Evolutionary conservation across 495 filamentous ascomycete genomes (phyloP), one percentile per base, ranked within the genome.

Genomic region (Lichina pygmaea): DNA sequence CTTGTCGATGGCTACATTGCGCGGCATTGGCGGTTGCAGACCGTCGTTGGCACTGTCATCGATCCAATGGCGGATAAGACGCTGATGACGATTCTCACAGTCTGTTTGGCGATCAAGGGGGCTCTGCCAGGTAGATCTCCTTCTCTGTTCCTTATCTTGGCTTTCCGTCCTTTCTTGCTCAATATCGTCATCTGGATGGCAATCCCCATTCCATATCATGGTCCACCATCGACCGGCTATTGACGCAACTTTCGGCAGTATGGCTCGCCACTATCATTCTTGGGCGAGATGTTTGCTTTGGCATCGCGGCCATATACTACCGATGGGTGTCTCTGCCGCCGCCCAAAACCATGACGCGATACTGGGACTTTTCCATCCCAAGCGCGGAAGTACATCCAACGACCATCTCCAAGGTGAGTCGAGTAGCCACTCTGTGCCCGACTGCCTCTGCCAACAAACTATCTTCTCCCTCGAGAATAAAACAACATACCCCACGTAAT

Each of bases 61-160:
- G 86, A 95, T 53, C 86, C 86, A 9, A 89, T 93, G 79, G 86
- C 86, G 11, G 86, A 95, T 55, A 95, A 95, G 65, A 72, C 73
- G 9, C 65, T 95, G 49, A 95, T 97, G 89, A 93, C 85, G 3
- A 68, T 93, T 33, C 62, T 91, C 45, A 86, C 86, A 0, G 75
- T 84, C 7, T 79, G 76, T 48, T 57, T 95, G 37, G 86, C 84
- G 6, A 62, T 78, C 38, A 81, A 91, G 47, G 86, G 80, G 0
- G 67, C 73, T 6, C 63, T 97, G 13, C 83, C 89, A 32, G 60
- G 81, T 86, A 62, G 51, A 69, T 58, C 13, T n/a, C 9, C 30
- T 7, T 32, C 46, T 34, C 17, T 1, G 36, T 41, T 38, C 17
- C 16, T 39, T 33, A 7, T 49, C 16, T 44, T 42, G 50, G 44